Conservation (phyloP, 208 protist species). For the Trypanosomatidae sp. region DNA sequence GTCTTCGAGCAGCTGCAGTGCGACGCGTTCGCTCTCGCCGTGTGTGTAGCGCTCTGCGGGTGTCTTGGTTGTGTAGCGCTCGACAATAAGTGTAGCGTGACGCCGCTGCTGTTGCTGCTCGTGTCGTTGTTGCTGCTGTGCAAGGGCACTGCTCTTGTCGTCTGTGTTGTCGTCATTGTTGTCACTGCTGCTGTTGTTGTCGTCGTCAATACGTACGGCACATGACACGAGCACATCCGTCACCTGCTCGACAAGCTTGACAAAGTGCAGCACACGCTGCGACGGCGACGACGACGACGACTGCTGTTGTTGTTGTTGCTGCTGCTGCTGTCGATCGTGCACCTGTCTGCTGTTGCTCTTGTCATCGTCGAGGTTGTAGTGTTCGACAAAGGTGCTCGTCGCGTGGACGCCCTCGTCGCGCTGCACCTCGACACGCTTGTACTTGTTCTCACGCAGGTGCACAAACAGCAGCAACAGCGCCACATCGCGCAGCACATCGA, state of each 20-base stretch:
- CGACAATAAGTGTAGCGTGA: constrained; percentile 16
- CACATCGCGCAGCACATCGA: constrained; percentile 4
- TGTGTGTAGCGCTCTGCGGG: constrained; percentile 54
- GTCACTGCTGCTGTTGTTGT: too few relatives aligned
- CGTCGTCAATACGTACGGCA: constrained; percentile 17
- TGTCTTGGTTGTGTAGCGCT: constrained; percentile 56
- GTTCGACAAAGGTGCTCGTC: constrained; percentile 69
- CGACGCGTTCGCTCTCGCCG: constrained; percentile 44
- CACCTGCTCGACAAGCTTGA: constrained; percentile 65
- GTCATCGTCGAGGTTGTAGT: constrained; percentile 50
- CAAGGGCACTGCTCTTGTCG: too few relatives aligned
- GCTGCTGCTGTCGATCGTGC: not conserved
- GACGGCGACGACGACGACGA: not conserved
- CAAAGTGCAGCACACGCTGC: constrained; percentile 34
- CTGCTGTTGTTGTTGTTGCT: not conserved
- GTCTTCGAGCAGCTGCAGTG: constrained; percentile 32
- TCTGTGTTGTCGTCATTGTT: too few relatives aligned
- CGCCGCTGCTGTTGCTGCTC: not conserved
- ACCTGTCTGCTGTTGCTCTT: not conserved
- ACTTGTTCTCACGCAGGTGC: constrained; percentile 74
- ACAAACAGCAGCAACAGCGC: constrained; percentile 51
- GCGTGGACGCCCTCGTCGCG: constrained; percentile 23
- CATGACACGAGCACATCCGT: constrained; percentile 83
- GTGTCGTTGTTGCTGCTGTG: too few relatives aligned
- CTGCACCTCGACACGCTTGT: constrained; percentile 68